Base-by-base conservation (phyloP, 345 rosid genomes). In the Aurinia saxatilis region DNA sequence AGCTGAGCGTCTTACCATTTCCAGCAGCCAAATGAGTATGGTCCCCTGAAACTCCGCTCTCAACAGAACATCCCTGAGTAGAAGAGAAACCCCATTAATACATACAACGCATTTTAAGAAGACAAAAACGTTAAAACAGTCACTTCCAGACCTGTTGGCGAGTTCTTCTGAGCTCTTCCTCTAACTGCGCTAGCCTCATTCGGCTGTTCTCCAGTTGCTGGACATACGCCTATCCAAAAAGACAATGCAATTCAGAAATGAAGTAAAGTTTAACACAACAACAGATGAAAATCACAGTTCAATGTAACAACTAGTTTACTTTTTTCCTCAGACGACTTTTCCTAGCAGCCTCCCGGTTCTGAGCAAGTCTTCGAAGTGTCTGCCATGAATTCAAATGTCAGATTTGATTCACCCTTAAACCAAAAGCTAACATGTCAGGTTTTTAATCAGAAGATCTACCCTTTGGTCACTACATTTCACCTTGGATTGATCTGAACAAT, bases 321-420 rank as follows among this genome's bases (percentile, higher is more conserved):
- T 91, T 91, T 70, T 91, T 91, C 73, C 98, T 81, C 54, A 88
- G 75, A 19, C 98, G 80, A 68, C 96, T 86, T 77, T 85, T 91
- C 76, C 91, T 84, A 5, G 96, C 98, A 66, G 96, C 98, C 68
- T 91, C 98, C n/a, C 98, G 75, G 72, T 91, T 88, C 70, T 91
- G 98, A 50, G 96, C 96, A 56, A 91, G 66, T 77, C 98, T 72
- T 34, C 96, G 75, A 48, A 91, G 91, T 2, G 76, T 73, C 96
- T 91, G 77, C 46, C 48, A 44, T 40, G 41, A 37, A 66, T 11
- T 29, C 18, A 5, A 70, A 55, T 6, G 17, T 72, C n/a, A 59
- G 42, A 34, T 0, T 29, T 50, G 51, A 57, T 42, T 18, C 39
- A 72, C 5, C 8, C 19, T 44, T 8, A 17, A 25, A n/a, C 31